These are phyloP conservation scores for Diaporthe velutina DNA, from an alignment of 2,329 filamentous ascomycete species.

Conservation along the genomic window DNA sequence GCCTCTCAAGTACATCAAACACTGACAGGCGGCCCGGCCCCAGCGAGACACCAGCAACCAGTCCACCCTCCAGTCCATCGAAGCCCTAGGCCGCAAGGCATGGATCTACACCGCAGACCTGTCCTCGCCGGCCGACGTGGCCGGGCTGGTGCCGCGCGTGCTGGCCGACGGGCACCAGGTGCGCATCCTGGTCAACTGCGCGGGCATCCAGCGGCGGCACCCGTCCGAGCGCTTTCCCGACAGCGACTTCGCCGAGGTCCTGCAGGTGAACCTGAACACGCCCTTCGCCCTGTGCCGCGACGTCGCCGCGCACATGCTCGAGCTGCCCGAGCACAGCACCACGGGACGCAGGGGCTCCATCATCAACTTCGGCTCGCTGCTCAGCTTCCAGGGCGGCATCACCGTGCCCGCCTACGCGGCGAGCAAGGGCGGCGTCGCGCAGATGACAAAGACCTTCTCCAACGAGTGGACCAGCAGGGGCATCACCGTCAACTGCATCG, in stretches of 20 bases:
- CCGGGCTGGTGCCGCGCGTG: constrained; percentile 70
- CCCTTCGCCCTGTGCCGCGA: constrained; percentile 86
- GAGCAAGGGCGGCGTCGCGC: constrained; percentile 85
- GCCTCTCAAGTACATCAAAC: background rate
- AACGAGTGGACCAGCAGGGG: constrained; percentile 90
- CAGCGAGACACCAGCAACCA: constrained; percentile 51
- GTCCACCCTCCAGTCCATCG: constrained; percentile 72
- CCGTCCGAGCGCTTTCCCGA: constrained; percentile 82
- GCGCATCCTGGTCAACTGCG: constrained; percentile 87
- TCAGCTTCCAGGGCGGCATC: constrained; percentile 88
- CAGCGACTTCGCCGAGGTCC: constrained; percentile 81
- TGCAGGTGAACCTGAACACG: constrained; percentile 88
- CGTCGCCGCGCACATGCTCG: constrained; percentile 83
- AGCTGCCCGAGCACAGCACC: constrained; percentile 59
- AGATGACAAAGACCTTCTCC: constrained; percentile 85
- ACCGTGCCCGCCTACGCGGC: constrained; percentile 91
- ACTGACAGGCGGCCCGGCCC: background rate
- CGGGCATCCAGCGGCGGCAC: constrained; percentile 86
- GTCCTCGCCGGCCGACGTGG: constrained; percentile 69
- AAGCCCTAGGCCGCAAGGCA: constrained; percentile 74
- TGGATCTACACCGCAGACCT: constrained; percentile 80
- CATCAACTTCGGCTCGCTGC: constrained; percentile 86
- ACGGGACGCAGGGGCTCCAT: constrained; percentile 76
- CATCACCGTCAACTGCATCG: constrained; percentile 88
- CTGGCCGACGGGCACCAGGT: constrained; percentile 75